These are phyloP conservation scores for Sclerotiophoma versabilis DNA, from an alignment of 2,329 filamentous ascomycete species.

Conservation along the genomic window DNA sequence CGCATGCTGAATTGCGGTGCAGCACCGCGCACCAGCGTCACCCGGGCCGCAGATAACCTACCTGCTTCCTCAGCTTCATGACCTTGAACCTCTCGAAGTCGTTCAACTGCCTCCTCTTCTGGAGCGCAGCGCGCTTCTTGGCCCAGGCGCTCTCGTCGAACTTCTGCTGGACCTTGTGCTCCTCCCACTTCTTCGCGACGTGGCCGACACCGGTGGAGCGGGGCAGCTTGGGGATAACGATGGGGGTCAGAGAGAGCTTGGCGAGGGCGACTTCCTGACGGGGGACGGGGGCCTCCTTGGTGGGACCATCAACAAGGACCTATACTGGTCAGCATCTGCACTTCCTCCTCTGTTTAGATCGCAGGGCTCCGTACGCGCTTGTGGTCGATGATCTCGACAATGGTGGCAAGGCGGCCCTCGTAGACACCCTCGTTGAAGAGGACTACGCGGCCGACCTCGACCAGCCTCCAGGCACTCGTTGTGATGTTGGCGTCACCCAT, in stretches of 20 bases:
- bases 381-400: conserved; percentile 99
- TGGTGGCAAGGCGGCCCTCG: conserved; percentile 85
- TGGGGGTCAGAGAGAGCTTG: conserved; percentile 85
- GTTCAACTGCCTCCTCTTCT: conserved; percentile 88
- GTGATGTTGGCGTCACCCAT: conserved; percentile 58
- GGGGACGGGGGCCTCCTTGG: conserved; percentile 79
- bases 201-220: conserved; percentile 81
- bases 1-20: background rate
- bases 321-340: conserved; percentile 55
- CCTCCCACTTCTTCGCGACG: conserved; percentile 90
- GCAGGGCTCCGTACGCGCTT: conserved; percentile 84
- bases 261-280: conserved; percentile 86
- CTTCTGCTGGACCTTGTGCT: conserved; percentile 88
- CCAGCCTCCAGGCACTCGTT: conserved; percentile 75
- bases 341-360: conserved; percentile 21
- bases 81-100: conserved; percentile 99
- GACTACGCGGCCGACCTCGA: conserved; percentile 98
- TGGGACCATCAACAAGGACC: conserved; percentile 95
- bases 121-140: conserved; percentile 86
- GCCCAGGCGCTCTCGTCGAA: conserved; percentile 92
- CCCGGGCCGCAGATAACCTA: conserved; percentile 53
- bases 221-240: conserved; percentile 85
- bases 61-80: conserved; percentile 98
- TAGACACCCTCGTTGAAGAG: conserved; percentile 84
- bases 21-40: conserved; percentile 1